phyloP scores from a whole-genome alignment of 1,139 yeast species.

The Pichiaceae sp. region DNA sequence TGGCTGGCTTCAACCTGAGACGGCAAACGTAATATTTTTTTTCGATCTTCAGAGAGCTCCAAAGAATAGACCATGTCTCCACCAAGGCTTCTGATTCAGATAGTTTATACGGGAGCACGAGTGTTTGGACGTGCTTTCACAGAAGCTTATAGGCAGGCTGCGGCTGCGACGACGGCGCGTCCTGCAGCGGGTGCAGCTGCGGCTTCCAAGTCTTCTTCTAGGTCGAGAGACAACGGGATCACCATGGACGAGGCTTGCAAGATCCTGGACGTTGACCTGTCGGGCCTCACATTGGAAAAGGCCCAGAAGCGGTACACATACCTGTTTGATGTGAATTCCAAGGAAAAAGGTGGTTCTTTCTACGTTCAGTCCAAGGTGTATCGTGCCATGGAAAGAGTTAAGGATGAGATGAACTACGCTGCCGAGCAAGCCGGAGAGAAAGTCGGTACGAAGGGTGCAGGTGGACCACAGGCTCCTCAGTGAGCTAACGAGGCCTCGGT shows the following conservation, averaged over 20 bases:
- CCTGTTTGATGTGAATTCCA: constrained; percentile 79
- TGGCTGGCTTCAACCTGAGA: no score
- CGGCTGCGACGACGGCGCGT: constrained; percentile 70
- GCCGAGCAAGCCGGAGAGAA: background rate
- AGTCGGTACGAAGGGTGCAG: background rate
- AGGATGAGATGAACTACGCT: constrained; percentile 34
- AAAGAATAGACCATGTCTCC: no score
- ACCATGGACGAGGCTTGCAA: constrained; percentile 85
- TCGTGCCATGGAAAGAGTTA: constrained; percentile 66
- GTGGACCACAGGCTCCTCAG: constrained; percentile 19
- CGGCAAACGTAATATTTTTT: no score
- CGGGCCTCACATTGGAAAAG: constrained; percentile 47
- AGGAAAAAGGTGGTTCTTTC: constrained; percentile 91
- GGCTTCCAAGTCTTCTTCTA: constrained; percentile 40
- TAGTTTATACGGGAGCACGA: constrained; percentile 87
- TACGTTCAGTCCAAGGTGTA: constrained; percentile 87
- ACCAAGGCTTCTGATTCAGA: constrained; percentile 83
- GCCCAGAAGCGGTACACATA: constrained; percentile 73
- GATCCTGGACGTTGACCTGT: constrained; percentile 68
- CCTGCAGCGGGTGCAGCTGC: constrained; percentile 43
- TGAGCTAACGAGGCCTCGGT: no score
- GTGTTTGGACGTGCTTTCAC: constrained; percentile 94
- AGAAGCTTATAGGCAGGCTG: constrained; percentile 97
- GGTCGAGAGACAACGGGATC: constrained; percentile 58
- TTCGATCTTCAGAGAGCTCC: no score